These are phyloP conservation scores for Acanthamoeba healyi DNA, from an alignment of 208 protist species.

Conservation along the genomic window DNA sequence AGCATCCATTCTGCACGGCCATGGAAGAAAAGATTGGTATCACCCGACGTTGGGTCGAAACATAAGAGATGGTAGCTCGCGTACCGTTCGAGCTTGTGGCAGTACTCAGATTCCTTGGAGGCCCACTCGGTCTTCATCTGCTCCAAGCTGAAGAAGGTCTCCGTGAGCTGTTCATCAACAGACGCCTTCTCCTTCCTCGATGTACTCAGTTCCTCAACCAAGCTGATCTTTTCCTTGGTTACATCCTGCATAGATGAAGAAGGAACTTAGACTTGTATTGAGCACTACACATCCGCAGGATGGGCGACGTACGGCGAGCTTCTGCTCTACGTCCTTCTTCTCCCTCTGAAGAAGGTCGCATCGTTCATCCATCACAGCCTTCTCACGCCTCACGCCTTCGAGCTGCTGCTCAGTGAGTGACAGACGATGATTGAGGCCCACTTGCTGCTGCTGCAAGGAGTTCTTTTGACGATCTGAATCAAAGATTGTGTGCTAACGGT, in stretches of 20 bases:
- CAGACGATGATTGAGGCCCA: slow-evolving; percentile 61
- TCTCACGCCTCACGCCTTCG: slow-evolving; percentile 19
- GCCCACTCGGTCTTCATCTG: slow-evolving; percentile 39
- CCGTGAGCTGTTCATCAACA: slow-evolving; percentile 75
- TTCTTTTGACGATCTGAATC: slow-evolving; percentile 14
- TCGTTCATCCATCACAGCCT: slow-evolving; percentile 4
- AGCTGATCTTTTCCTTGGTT: neutral
- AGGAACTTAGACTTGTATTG: neutral
- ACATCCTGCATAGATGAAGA: neutral
- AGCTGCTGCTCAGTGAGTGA: slow-evolving; percentile 62
- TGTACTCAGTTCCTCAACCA: neutral
- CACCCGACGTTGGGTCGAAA: neutral
- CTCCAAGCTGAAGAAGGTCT: slow-evolving; percentile 71
- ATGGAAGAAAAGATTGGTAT: neutral
- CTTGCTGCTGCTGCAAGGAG: slow-evolving; percentile 21
- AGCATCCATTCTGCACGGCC: neutral
- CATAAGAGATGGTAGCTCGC: neutral
- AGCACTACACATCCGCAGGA: neutral
- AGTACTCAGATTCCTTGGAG: neutral
- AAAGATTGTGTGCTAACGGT: neutral
- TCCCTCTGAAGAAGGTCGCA: neutral
- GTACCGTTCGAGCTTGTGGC: neutral
- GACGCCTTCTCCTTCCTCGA: slow-evolving; percentile 21
- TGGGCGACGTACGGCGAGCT: neutral
- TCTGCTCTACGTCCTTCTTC: slow-evolving; percentile 20